phyloP scores from a whole-genome alignment of 2,329 filamentous ascomycete species.

The Coniochaeta pulveracea region DNA sequence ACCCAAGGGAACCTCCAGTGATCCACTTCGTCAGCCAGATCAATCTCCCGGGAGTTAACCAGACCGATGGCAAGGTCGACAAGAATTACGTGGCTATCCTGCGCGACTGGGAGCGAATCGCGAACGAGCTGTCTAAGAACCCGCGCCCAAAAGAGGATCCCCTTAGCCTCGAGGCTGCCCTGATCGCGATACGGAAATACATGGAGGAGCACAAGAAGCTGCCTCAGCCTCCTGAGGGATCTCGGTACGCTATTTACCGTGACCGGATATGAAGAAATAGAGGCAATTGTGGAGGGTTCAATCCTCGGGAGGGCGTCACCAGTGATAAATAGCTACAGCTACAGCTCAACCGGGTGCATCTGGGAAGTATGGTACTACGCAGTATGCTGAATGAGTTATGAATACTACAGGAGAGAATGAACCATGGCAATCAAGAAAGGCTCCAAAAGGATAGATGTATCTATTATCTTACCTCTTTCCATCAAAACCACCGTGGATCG shows the following conservation, averaged over 20 bases:
- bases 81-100: constrained; percentile 74
- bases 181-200: constrained; percentile 22
- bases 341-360: no score
- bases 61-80: constrained; percentile 72
- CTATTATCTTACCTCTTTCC: no score
- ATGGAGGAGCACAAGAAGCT: constrained; percentile 98
- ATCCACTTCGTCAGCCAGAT: constrained; percentile 91
- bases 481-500: no score
- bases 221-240: constrained; percentile 82
- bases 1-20: constrained; percentile 79
- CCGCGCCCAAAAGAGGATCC: constrained; percentile 20
- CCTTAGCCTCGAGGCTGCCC: constrained; percentile 21
- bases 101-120: constrained; percentile 83
- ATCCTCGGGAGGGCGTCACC: no score
- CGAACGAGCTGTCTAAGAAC: constrained; percentile 57
- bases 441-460: no score
- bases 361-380: no score
- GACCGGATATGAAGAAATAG: constrained; percentile 11
- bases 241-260: constrained; percentile 28
- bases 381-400: no score
- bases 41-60: constrained; percentile 91
- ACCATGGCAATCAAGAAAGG: no score
- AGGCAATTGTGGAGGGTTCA: no score
- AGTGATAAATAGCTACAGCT: no score
- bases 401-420: no score